phyloP scores from a whole-genome alignment of 2,329 filamentous ascomycete species.

The Fusarium sp. region DNA sequence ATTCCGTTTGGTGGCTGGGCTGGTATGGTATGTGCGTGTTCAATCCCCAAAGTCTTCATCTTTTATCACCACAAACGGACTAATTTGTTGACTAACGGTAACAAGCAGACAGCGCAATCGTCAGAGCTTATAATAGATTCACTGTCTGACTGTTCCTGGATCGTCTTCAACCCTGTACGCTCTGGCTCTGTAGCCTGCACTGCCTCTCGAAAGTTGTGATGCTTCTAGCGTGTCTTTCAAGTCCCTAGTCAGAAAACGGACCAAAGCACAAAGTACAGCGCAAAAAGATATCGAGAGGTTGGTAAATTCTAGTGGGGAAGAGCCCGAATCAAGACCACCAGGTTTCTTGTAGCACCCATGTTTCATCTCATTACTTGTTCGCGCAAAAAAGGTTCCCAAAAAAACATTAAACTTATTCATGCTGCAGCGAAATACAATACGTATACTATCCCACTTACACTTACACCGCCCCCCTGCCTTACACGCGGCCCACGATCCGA shows the following conservation, averaged over 20 bases:
- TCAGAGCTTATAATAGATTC: conserved; percentile 35
- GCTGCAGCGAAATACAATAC: conserved; percentile 1
- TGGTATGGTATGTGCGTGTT: not conserved
- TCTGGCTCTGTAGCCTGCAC: conserved; percentile 29
- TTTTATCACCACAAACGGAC: not conserved
- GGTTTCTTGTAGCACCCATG: not conserved
- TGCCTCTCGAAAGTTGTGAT: conserved; percentile 34
- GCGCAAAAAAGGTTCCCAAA: conserved; percentile 1
- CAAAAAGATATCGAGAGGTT: not conserved
- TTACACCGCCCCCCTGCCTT: conserved; percentile 48
- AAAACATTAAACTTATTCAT: not conserved
- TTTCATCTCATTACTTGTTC: conserved; percentile 16
- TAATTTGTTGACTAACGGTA: not conserved
- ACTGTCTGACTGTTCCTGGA: conserved; percentile 24
- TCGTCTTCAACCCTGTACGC: conserved; percentile 3
- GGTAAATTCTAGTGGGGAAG: too few relatives aligned
- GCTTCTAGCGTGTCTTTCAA: conserved; percentile 24
- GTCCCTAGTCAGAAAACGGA: not conserved
- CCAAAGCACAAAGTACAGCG: not conserved
- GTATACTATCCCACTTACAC: conserved; percentile 27
- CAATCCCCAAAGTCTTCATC: too few relatives aligned
- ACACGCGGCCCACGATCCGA: conserved; percentile 48
- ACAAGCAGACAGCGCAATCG: not conserved
- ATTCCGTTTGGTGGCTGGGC: conserved; percentile 4
- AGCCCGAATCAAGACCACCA: not conserved